Evolutionary conservation across 2,329 filamentous ascomycete species (phyloP).

Genomic region (Hymenoscyphus fructigenus): DNA sequence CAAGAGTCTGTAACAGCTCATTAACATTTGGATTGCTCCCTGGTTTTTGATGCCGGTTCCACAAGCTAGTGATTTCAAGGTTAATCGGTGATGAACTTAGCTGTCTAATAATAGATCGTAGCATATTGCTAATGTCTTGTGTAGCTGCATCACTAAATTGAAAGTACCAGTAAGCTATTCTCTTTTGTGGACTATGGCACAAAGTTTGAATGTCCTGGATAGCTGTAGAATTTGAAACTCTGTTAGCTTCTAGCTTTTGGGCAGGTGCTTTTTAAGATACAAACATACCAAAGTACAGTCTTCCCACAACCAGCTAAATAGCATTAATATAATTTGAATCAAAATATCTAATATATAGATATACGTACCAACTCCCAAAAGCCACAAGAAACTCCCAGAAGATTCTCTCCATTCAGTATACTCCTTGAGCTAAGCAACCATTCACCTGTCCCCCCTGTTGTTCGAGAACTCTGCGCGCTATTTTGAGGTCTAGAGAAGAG

Average conservation of each 20-base stretch:
- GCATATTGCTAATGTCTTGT: conserved; percentile 5
- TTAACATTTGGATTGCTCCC: not conserved
- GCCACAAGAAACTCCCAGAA: not conserved
- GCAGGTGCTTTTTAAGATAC: too few relatives aligned
- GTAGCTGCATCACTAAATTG: conserved; percentile 9
- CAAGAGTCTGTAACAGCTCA: too few relatives aligned
- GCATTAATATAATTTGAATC: too few relatives aligned
- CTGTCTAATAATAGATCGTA: not conserved
- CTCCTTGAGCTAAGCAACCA: conserved; percentile 3
- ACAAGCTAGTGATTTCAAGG: not conserved
- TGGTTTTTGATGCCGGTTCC: not conserved
- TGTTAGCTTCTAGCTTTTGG: too few relatives aligned
- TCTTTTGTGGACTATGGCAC: not conserved
- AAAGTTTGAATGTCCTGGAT: too few relatives aligned
- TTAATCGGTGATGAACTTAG: not conserved
- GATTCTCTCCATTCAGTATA: not conserved
- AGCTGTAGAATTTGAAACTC: too few relatives aligned
- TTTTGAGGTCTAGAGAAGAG: not conserved
- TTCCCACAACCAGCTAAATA: conserved; percentile 15
- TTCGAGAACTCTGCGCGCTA: not conserved
- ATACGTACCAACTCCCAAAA: conserved; percentile 6
- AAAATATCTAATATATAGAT: too few relatives aligned
- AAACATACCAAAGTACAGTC: conserved; percentile 6
- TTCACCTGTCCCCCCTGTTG: not conserved
- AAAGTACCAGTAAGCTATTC: conserved; percentile 13